These are phyloP conservation scores for Eutrema salsugineum DNA, from an alignment of 441 rosid species.

Conservation along the genomic window DNA sequence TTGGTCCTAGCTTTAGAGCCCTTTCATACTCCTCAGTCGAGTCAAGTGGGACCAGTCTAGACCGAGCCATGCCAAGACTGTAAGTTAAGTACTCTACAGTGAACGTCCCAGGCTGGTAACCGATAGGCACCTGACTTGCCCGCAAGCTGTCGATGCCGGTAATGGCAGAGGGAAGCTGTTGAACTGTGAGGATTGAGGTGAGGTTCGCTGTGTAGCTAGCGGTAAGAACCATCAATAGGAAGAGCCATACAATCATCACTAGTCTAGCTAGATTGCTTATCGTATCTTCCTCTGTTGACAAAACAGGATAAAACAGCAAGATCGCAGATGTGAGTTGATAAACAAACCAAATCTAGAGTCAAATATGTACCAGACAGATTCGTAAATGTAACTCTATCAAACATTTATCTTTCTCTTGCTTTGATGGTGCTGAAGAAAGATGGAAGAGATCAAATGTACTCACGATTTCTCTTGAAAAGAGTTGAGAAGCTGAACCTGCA, in stretches of 20 bases:
- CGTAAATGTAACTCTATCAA: not conserved
- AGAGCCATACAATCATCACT: conserved; percentile 94
- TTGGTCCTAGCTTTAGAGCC: conserved; percentile 68
- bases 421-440: conserved; percentile 2
- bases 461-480: conserved; percentile 69
- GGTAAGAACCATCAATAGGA: conserved; percentile 75
- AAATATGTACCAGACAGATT: not conserved
- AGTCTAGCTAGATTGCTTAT: conserved; percentile 61
- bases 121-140: conserved; percentile 59
- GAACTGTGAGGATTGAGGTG: conserved; percentile 84
- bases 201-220: conserved; percentile 93
- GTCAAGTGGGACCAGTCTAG: conserved; percentile 59
- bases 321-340: not conserved
- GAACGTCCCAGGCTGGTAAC: conserved; percentile 85
- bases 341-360: not conserved
- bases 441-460: conserved; percentile 28
- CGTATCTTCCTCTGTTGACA: conserved; percentile 64
- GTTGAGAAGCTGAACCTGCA: conserved; percentile 91
- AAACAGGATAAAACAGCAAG: not conserved
- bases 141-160: conserved; percentile 84
- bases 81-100: conserved; percentile 54
- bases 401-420: not conserved
- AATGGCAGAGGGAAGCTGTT: conserved; percentile 76
- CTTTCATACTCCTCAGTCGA: conserved; percentile 66
- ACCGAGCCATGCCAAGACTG: conserved; percentile 51